phyloP scores from a whole-genome alignment of 371 early-diverging fungal species.

The Apophysomyces sp. region DNA sequence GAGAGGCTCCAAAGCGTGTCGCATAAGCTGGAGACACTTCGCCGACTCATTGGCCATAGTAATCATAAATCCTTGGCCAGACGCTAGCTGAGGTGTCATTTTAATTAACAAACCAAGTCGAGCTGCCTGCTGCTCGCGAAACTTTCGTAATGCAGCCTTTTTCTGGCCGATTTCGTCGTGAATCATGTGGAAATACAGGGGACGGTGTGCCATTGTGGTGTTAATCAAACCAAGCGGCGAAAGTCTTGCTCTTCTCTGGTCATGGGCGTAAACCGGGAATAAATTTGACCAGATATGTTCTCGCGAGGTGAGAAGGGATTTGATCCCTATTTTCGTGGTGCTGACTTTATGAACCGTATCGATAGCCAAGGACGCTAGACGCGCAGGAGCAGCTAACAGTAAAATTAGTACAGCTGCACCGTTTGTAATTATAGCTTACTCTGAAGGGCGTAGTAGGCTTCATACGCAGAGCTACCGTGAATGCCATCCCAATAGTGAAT shows the following conservation, averaged over 20 bases:
- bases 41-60: constrained; percentile 4
- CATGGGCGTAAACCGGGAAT: constrained; percentile 29
- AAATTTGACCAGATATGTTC: constrained; percentile 30
- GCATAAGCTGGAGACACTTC: constrained; percentile 14
- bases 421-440: constrained; percentile 27
- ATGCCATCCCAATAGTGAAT: constrained; percentile 71
- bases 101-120: constrained; percentile 59
- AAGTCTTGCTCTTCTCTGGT: neutral
- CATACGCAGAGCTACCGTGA: constrained; percentile 45
- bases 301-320: constrained; percentile 17
- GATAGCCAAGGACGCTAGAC: constrained; percentile 33
- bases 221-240: constrained; percentile 8
- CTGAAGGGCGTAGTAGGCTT: constrained; percentile 60
- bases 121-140: constrained; percentile 62
- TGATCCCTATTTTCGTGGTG: constrained; percentile 16
- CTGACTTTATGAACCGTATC: constrained; percentile 15
- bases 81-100: constrained; percentile 25
- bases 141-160: constrained; percentile 43
- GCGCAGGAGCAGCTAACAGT: constrained; percentile 44
- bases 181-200: constrained; percentile 50
- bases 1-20: constrained; percentile 7
- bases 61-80: neutral
- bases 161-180: constrained; percentile 66
- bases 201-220: constrained; percentile 22
- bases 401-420: neutral